Conservation (phyloP, 2,329 filamentous ascomycete genomes). For the Diaporthe eres region DNA sequence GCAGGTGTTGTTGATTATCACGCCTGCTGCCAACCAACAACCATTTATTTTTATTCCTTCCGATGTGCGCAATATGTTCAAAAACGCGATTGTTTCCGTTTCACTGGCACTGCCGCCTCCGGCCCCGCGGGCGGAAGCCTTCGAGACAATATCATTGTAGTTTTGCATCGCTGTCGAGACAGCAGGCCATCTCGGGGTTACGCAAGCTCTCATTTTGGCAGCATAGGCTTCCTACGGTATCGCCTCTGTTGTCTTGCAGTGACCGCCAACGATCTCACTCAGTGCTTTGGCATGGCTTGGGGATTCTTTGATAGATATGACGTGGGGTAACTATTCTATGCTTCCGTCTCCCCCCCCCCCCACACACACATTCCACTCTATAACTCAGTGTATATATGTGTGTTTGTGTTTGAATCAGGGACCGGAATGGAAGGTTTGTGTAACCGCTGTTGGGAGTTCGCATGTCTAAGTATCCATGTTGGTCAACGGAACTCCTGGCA, state of each 20-base stretch:
- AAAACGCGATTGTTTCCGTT: background rate
- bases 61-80: background rate
- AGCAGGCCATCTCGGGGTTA: no score
- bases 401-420: background rate
- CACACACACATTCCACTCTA: no score
- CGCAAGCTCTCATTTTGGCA: no score
- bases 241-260: no score
- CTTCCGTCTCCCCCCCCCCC: no score
- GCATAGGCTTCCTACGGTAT: no score
- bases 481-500: background rate
- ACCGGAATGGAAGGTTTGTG: background rate
- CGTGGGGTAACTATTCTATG: no score
- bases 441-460: background rate
- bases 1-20: slow-evolving; percentile 12
- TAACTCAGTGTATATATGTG: no score
- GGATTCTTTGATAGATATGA: no score
- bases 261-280: no score
- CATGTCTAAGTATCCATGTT: slow-evolving; percentile 8
- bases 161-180: background rate
- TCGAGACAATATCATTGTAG: background rate
- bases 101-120: no score
- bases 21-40: background rate
- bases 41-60: background rate
- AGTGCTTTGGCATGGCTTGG: no score
- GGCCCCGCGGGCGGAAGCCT: background rate